These are phyloP conservation scores for Dujonia santamariae DNA, from an alignment of 1,139 yeast genomes.

Conservation along the genomic window DNA sequence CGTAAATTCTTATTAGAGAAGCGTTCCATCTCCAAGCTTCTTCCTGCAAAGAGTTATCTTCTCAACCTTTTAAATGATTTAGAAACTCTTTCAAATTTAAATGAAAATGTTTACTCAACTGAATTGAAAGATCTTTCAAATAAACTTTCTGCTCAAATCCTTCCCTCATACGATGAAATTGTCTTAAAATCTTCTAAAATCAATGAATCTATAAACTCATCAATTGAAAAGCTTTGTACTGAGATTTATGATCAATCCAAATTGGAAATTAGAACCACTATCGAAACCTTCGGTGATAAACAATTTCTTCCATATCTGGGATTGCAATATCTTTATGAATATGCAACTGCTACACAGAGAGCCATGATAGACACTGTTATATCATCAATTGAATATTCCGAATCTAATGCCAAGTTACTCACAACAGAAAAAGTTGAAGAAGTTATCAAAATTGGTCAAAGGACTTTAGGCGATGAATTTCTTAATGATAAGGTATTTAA, in stretches of 20 bases:
- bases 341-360: slow-evolving; percentile 67
- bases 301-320: slow-evolving; percentile 62
- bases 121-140: slow-evolving; percentile 44
- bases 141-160: slow-evolving; percentile 49
- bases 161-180: slow-evolving; percentile 62
- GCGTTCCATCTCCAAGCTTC: slow-evolving; percentile 80
- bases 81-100: slow-evolving; percentile 54
- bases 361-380: slow-evolving; percentile 64
- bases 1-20: slow-evolving; percentile 87
- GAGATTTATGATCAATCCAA: slow-evolving; percentile 62
- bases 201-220: slow-evolving; percentile 56
- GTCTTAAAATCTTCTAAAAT: slow-evolving; percentile 51
- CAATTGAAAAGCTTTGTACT: slow-evolving; percentile 61
- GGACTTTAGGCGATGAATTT: slow-evolving; percentile 54
- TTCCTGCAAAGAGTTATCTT: slow-evolving; percentile 89
- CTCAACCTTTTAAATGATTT: slow-evolving; percentile 68
- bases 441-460: slow-evolving; percentile 63
- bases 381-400: slow-evolving; percentile 63
- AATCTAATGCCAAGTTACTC: slow-evolving; percentile 58
- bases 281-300: slow-evolving; percentile 54
- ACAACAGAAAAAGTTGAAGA: slow-evolving; percentile 61
- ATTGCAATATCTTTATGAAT: slow-evolving; percentile 61
- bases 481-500: slow-evolving; percentile 67
- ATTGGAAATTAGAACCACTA: slow-evolving; percentile 48
- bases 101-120: slow-evolving; percentile 51